Evolutionary conservation across 371 early-diverging fungal species (phyloP).

Genomic region (Dichotomocladium elegans): DNA sequence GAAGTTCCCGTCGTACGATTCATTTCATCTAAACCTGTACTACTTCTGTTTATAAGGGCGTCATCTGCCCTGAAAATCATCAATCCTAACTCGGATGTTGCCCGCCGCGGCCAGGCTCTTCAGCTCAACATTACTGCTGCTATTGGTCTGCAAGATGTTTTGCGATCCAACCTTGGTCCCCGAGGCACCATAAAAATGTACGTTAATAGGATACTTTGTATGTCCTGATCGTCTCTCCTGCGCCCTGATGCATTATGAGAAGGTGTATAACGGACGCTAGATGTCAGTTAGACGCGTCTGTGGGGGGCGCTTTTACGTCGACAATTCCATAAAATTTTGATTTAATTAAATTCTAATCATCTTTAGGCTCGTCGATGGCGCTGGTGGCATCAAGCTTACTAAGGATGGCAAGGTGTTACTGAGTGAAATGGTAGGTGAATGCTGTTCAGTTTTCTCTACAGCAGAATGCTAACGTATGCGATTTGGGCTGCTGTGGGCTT

Average conservation of each 20-base stretch:
- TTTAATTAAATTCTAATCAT: constrained; percentile 12
- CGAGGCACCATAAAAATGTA: constrained; percentile 99
- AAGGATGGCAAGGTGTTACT: constrained; percentile 97
- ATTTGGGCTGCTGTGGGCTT: no score
- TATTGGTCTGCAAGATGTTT: constrained; percentile 91
- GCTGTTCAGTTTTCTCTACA: neutral
- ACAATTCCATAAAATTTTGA: neutral
- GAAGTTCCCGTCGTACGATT: no score
- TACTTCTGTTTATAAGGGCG: constrained; percentile 15
- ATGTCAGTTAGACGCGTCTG: no score
- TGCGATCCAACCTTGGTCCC: constrained; percentile 97
- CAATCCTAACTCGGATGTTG: constrained; percentile 98
- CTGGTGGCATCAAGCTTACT: constrained; percentile 93
- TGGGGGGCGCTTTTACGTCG: no score
- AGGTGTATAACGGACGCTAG: no score
- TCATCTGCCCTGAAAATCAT: constrained; percentile 86
- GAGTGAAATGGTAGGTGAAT: constrained; percentile 87
- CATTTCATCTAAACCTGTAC: no score
- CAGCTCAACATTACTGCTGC: constrained; percentile 97
- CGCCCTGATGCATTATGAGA: no score
- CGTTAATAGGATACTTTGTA: constrained; percentile 3
- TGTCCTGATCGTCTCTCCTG: no score
- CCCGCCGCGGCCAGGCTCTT: constrained; percentile 98
- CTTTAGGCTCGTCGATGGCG: constrained; percentile 91
- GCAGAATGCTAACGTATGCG: neutral